Percentiles rank a stretch among this genome's conserved stretches.
phyloP scores from a whole-genome alignment of 116 monocot genomes.

The Trichopus zeylanicus region DNA sequence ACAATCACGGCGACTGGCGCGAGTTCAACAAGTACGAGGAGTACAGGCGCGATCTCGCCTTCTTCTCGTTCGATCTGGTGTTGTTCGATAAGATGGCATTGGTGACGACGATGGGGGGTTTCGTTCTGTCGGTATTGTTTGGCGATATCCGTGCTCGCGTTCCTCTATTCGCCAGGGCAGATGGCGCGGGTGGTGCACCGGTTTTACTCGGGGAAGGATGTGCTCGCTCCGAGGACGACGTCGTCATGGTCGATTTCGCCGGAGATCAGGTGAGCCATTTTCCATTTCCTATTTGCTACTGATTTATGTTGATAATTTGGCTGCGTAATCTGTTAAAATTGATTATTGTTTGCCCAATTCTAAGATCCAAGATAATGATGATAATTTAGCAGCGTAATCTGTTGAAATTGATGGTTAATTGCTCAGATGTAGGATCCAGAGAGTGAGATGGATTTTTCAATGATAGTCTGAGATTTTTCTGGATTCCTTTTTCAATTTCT shows the following conservation, averaged over 20 bases:
- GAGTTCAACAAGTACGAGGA: slow-evolving; percentile 70
- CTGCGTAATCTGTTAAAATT: too few relatives aligned
- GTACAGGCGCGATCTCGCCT: slow-evolving; percentile 36
- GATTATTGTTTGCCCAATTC: too few relatives aligned
- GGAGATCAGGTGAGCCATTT: slow-evolving; percentile 63
- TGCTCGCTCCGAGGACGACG: slow-evolving; percentile 12
- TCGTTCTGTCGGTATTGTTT: slow-evolving; percentile 37
- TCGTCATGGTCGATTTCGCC: slow-evolving; percentile 50
- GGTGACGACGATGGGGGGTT: not conserved
- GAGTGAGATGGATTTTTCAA: too few relatives aligned
- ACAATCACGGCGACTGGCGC: slow-evolving; percentile 75
- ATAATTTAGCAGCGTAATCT: too few relatives aligned
- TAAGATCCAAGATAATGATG: too few relatives aligned
- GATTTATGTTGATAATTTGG: not conserved
- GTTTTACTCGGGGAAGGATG: slow-evolving; percentile 21
- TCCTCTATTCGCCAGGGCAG: slow-evolving; percentile 46
- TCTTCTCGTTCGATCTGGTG: slow-evolving; percentile 1
- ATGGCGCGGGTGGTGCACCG: slow-evolving; percentile 19
- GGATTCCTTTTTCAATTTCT: too few relatives aligned
- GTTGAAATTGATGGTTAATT: too few relatives aligned
- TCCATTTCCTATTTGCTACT: not conserved
- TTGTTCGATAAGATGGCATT: not conserved
- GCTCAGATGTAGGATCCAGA: too few relatives aligned
- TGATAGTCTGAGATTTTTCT: too few relatives aligned
- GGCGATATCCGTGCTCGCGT: slow-evolving; percentile 41